phyloP scores from a whole-genome alignment of 1,284 basidiomycete genomes.

The Cryptococcus maquisensis region DNA sequence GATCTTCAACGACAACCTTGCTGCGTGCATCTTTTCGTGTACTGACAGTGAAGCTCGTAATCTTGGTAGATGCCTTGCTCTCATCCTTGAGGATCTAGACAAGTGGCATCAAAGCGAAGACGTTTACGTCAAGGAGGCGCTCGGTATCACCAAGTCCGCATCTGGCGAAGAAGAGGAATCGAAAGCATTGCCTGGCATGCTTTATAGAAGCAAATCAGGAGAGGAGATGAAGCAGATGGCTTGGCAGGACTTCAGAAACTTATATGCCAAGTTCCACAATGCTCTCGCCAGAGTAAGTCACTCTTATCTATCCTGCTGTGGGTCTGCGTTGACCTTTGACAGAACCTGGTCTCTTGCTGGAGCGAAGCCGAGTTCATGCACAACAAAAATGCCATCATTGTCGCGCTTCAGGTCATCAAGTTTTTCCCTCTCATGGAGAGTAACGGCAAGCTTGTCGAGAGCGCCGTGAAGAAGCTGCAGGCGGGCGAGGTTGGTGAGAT shows the following conservation, averaged over 20 bases:
- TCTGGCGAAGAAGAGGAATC: slow-evolving; percentile 51
- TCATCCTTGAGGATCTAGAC: slow-evolving; percentile 68
- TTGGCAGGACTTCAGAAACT: slow-evolving; percentile 66
- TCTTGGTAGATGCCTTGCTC: slow-evolving; percentile 85
- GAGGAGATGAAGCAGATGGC: slow-evolving; percentile 52
- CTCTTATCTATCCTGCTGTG: background rate
- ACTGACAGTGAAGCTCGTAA: slow-evolving; percentile 96
- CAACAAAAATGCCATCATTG: slow-evolving; percentile 85
- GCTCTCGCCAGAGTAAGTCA: slow-evolving; percentile 54
- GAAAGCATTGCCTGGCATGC: slow-evolving; percentile 60
- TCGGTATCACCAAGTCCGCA: slow-evolving; percentile 33
- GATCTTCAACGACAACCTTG: slow-evolving; percentile 77
- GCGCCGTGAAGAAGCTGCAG: slow-evolving; percentile 60
- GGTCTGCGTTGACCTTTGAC: background rate
- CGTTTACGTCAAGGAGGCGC: slow-evolving; percentile 49
- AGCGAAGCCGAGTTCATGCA: slow-evolving; percentile 74
- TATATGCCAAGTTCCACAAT: slow-evolving; percentile 77
- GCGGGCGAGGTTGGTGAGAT: slow-evolving; percentile 21
- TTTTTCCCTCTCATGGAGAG: slow-evolving; percentile 71
- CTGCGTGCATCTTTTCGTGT: slow-evolving; percentile 81
- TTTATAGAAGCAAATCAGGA: slow-evolving; percentile 54
- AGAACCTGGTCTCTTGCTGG: slow-evolving; percentile 52
- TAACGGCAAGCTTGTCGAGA: slow-evolving; percentile 57
- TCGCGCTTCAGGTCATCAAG: slow-evolving; percentile 81
- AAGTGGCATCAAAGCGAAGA: slow-evolving; percentile 70